Evolutionary conservation across 345 rosid species (phyloP), one percentile per base, ranked within the genome.

Genomic region (Cardamine chenopodiifolia): DNA sequence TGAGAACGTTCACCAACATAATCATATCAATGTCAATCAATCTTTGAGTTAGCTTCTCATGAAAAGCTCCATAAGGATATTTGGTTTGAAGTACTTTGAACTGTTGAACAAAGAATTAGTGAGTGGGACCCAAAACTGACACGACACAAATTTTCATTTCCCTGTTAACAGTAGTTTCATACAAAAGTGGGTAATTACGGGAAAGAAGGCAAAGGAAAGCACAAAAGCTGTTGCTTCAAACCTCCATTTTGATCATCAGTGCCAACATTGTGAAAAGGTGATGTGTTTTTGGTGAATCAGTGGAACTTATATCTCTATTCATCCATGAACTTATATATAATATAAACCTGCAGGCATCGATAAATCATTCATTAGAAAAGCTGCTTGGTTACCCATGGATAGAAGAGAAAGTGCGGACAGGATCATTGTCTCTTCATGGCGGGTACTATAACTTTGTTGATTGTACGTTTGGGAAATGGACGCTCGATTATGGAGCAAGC

Each of bases 241-340:
- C 79, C 92, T 88, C 53, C 84, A 75, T 78, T 92, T 96, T 71
- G 99, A 96, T 35, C 85, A 76, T 72, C 93, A 96, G 70, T 96
- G 99, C 76, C 82, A 74, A 45, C 96, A 92, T 72, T 96, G 98
- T 79, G 99, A 96, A 84, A 96, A 96, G 99, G 99, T 95, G 35
- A 74, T 37, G 23, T 56, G 13, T 47, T 68, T 23, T 53, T 75
- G 48, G 39, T 34, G 4, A 34, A 66, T 45, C 25, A 50, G 18
- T 12, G 8, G 2, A 68, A 29, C 26, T 19, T 50, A 2, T 15
- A 68, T 28, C 48, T 39, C 68, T 34, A 7, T 60, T 5, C 11
- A 32, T 68, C 17, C 1, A 17, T 75, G 69, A 61, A 42, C 69
- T 52, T 29, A 71, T 72, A 52, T 71, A 42, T 23, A 18, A 13